phyloP scores from a whole-genome alignment of 192 early-diverging fungal species.

The Coemansia sp. region DNA sequence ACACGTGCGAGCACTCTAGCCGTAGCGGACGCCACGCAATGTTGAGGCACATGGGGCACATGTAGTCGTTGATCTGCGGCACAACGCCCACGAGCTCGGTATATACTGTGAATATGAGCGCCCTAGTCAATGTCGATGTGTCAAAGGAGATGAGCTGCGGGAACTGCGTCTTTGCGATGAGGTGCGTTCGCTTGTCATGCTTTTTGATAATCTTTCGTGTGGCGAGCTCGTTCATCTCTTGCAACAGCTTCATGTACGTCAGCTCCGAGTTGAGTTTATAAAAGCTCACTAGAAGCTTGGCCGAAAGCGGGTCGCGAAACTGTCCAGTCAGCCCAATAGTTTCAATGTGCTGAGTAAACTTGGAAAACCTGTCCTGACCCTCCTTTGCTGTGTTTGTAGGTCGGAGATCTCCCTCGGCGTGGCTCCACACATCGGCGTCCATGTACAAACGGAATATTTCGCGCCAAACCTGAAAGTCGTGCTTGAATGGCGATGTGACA shows the following conservation, averaged over 20 bases:
- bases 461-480: slow-evolving; percentile 72
- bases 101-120: slow-evolving; percentile 66
- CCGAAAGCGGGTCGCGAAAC: slow-evolving; percentile 43
- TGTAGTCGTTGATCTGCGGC: slow-evolving; percentile 80
- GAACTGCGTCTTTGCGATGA: slow-evolving; percentile 59
- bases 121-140: slow-evolving; percentile 51
- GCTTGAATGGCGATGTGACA: slow-evolving; percentile 71
- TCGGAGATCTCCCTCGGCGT: slow-evolving; percentile 62
- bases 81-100: slow-evolving; percentile 69
- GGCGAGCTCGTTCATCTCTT: slow-evolving; percentile 75
- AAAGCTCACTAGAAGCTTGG: slow-evolving; percentile 46
- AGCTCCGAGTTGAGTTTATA: slow-evolving; percentile 72
- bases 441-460: slow-evolving; percentile 72
- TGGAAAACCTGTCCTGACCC: slow-evolving; percentile 65
- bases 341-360: slow-evolving; percentile 56
- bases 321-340: slow-evolving; percentile 23
- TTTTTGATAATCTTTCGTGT: slow-evolving; percentile 88
- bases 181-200: slow-evolving; percentile 82
- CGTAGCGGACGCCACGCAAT: slow-evolving; percentile 81
- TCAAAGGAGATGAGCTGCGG: slow-evolving; percentile 43
- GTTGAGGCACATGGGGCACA: slow-evolving; percentile 78
- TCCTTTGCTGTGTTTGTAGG: slow-evolving; percentile 59
- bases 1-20: slow-evolving; percentile 73
- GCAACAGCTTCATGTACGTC: slow-evolving; percentile 69
- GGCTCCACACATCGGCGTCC: slow-evolving; percentile 71